Evolutionary conservation across 1,139 yeast species (phyloP).

Genomic region (Hanseniaspora sp.): DNA sequence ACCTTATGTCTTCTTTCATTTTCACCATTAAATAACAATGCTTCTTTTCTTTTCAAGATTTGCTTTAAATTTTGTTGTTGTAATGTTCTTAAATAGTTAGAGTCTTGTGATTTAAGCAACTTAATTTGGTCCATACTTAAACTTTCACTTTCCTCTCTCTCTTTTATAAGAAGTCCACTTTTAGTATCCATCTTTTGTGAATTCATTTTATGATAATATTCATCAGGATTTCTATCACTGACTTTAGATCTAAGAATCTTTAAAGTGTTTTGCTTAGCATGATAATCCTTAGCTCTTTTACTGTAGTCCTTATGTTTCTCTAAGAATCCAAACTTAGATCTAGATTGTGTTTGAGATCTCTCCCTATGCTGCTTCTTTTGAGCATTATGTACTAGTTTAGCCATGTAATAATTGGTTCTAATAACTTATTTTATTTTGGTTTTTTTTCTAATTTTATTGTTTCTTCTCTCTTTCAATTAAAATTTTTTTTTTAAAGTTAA

Average conservation of each 20-base stretch:
- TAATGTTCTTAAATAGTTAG: slow-evolving; percentile 69
- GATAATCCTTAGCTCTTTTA: slow-evolving; percentile 79
- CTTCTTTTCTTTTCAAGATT: slow-evolving; percentile 50
- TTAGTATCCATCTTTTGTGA: slow-evolving; percentile 50
- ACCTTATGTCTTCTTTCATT: slow-evolving; percentile 61
- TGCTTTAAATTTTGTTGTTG: slow-evolving; percentile 57
- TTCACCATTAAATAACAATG: slow-evolving; percentile 41
- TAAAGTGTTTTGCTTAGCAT: slow-evolving; percentile 74
- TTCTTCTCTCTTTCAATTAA: background rate
- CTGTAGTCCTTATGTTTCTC: slow-evolving; percentile 94
- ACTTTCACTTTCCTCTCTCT: slow-evolving; percentile 38
- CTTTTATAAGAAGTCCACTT: slow-evolving; percentile 52
- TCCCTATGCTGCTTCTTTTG: slow-evolving; percentile 95
- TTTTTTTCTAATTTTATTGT: background rate
- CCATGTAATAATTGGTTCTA: slow-evolving; percentile 49
- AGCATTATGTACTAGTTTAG: slow-evolving; percentile 70
- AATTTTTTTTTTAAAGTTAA: background rate
- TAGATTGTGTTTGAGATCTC: slow-evolving; percentile 69
- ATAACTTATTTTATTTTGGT: background rate
- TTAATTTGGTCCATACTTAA: slow-evolving; percentile 66
- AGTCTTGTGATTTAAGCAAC: slow-evolving; percentile 78
- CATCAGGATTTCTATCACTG: slow-evolving; percentile 77
- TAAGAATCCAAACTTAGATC: slow-evolving; percentile 67
- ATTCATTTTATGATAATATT: slow-evolving; percentile 89
- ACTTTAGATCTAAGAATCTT: slow-evolving; percentile 67